These are phyloP conservation scores for Helenozyma baotianmanensis DNA, from an alignment of 805 yeast species.

Conservation along the genomic window DNA sequence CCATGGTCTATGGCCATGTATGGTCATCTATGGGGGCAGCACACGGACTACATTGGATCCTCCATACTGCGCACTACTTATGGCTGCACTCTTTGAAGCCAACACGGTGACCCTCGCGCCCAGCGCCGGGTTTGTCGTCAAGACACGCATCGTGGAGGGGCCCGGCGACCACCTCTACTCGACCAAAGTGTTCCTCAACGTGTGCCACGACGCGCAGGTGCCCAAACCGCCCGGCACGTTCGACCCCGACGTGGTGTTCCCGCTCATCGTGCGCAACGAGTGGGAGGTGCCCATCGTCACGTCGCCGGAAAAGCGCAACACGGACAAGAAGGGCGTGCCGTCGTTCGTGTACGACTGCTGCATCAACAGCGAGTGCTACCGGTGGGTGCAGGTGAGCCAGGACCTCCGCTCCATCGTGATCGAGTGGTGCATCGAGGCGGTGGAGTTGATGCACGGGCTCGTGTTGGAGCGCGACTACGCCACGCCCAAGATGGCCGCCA, in stretches of 20 bases:
- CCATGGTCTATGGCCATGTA: no score
- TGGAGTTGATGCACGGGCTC: constrained; percentile 50
- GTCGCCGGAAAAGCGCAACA: constrained; percentile 49
- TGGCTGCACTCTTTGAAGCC: constrained; percentile 16
- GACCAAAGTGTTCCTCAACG: constrained; percentile 72
- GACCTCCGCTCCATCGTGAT: constrained; percentile 63
- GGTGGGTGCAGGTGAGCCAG: constrained; percentile 54
- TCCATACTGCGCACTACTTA: background rate
- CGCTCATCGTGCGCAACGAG: constrained; percentile 59
- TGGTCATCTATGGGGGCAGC: no score
- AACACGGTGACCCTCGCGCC: constrained; percentile 37
- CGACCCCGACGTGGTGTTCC: constrained; percentile 54
- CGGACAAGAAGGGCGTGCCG: constrained; percentile 65
- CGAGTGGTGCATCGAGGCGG: constrained; percentile 82
- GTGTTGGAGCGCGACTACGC: constrained; percentile 59
- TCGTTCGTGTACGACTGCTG: constrained; percentile 78
- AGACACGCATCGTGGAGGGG: constrained; percentile 47
- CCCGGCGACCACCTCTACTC: constrained; percentile 26
- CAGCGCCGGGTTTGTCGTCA: constrained; percentile 67
- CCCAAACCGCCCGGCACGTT: constrained; percentile 58
- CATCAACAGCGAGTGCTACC: constrained; percentile 57
- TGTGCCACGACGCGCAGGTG: constrained; percentile 62
- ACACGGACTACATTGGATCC: no score
- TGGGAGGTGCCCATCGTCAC: constrained; percentile 87
- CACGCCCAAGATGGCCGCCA: constrained; percentile 67